Base-by-base conservation (phyloP, 345 rosid species). In the Linum lewisii region DNA sequence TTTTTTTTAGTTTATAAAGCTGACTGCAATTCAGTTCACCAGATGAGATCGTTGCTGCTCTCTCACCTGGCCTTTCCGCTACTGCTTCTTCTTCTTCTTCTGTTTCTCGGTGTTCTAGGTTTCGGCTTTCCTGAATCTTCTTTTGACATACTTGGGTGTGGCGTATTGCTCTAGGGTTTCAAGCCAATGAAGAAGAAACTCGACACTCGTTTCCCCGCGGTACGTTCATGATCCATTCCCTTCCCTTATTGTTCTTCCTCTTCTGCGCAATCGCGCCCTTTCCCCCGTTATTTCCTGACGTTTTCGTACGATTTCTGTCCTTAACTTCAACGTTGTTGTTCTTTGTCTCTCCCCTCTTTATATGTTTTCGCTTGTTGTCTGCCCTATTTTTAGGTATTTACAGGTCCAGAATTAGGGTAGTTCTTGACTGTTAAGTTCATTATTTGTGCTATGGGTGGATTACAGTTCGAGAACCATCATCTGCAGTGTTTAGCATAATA, bases 171-270 rank as follows among this genome's bases (percentile, higher is more conserved):
- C 21, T 7, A 45, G 2, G 32, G 15, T 7, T 19, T 6, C 42
- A 34, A 16, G 32, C 3, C 73, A 77, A 38, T 73, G 81, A 77
- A 55, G 69, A 77, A 73, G 73, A 77, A 71, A 63, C 81, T 77
- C 55, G 81, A 77, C 60, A 77, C 78, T 53, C 81, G 78, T 37
- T 77, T 77, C 67, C 81, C 66, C 14, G 73, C 73, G 1, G 69
- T 59, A 60, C 59, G 63, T 20, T n/a, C n/a, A n/a, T n/a, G n/a
- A n/a, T n/a, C n/a, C 22, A 32, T 44, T 20, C 21, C 6, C 32
- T 24, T 61, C 7, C n/a, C 36, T 11, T 23, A 7, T 32, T 51
- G 6, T n/a, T 49, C 20, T 62, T 25, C 24, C 18, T 3, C 7
- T 42, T 19, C 24, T 44, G n/a, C n/a, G n/a, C n/a, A n/a, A n/a